phyloP scores from a whole-genome alignment of 331 rosid genomes.

The Cydonia oblonga region DNA sequence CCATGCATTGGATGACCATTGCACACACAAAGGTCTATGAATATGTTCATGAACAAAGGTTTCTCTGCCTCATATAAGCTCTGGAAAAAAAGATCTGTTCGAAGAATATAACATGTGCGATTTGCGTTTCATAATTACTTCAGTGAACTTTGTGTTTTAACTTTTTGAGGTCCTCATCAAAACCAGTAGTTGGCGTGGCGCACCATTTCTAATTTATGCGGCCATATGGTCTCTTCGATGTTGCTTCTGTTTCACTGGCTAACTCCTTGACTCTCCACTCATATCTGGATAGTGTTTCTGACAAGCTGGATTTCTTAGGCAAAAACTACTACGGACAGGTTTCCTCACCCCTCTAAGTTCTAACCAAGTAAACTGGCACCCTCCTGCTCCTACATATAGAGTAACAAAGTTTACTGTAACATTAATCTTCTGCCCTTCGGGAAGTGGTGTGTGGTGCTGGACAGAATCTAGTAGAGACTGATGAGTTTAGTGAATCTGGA shows the following conservation, averaged over 20 bases:
- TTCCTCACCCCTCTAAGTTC: conserved; percentile 8
- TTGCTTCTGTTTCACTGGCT: conserved; percentile 64
- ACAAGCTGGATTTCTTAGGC: conserved; percentile 79
- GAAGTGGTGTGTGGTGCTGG: conserved; percentile 77
- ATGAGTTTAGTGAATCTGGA: conserved; percentile 98
- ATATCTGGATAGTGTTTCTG: conserved; percentile 67
- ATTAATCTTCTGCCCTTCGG: conserved; percentile 27
- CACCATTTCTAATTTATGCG: conserved; percentile 96
- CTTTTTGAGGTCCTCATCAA: conserved; percentile 36
- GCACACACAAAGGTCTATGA: conserved; percentile 91
- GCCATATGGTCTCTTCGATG: conserved; percentile 80
- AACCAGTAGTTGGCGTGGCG: conserved; percentile 63
- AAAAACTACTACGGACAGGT: conserved; percentile 96
- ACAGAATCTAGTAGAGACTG: conserved; percentile 74
- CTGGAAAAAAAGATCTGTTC: neutral
- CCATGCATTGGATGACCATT: conserved; percentile 92
- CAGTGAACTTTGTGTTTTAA: neutral
- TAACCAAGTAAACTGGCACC: neutral
- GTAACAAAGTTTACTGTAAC: conserved; percentile 5
- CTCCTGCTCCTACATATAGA: neutral
- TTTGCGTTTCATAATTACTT: neutral
- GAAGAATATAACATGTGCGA: neutral
- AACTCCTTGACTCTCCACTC: conserved; percentile 76
- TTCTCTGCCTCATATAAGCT: conserved; percentile 19
- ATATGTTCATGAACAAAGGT: conserved; percentile 70